These are phyloP conservation scores for Colletotrichum sp. DNA, from an alignment of 2,329 filamentous ascomycete genomes.

Conservation along the genomic window DNA sequence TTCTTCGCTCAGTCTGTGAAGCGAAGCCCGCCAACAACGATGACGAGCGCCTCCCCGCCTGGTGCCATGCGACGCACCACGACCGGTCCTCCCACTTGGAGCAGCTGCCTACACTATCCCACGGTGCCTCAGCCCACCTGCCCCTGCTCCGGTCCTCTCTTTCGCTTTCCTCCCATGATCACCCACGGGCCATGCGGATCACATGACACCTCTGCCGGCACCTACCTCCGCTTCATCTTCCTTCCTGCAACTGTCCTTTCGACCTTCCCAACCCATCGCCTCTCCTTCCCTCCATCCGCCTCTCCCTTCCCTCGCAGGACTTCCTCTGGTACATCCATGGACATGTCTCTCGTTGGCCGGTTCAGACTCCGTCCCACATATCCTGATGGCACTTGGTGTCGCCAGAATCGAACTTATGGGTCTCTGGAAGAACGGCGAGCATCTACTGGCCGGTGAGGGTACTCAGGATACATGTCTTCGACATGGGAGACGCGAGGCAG, in stretches of 20 bases:
- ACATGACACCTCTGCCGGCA: not conserved
- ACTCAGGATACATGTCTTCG: not conserved
- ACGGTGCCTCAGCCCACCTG: no score
- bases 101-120: no score
- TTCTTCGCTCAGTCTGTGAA: no score
- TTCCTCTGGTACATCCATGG: not conserved
- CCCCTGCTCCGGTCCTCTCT: not conserved
- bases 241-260: not conserved
- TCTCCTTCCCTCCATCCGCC: not conserved
- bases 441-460: not conserved
- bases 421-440: not conserved
- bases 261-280: not conserved
- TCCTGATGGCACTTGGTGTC: not conserved
- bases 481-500: not conserved
- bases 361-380: not conserved
- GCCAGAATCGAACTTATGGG: not conserved
- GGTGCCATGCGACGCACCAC: not conserved
- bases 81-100: not conserved
- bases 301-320: not conserved
- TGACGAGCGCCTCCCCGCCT: no score
- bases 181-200: not conserved
- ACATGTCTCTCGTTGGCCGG: not conserved
- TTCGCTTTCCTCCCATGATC: not conserved
- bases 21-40: no score
- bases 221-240: not conserved